Conservation (phyloP, 2,329 filamentous ascomycete species). For the Aspergillus eucalypticola region DNA sequence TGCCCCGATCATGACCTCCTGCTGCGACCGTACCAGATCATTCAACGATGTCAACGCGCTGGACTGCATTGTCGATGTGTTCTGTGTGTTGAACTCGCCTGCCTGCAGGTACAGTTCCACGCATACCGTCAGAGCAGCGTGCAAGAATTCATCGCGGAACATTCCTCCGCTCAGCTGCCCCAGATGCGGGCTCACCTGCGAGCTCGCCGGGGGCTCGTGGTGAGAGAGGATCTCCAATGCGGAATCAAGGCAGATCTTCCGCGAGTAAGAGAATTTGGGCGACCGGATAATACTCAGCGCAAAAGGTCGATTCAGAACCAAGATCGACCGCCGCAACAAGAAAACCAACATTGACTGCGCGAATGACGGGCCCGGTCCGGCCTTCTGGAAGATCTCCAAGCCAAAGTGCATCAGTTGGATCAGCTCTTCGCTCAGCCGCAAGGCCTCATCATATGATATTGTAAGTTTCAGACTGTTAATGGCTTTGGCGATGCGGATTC, state of each 20-base stretch:
- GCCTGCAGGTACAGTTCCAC: constrained; percentile 35
- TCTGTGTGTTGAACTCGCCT: constrained; percentile 23
- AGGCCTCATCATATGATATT: constrained; percentile 35
- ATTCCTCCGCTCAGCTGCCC: constrained; percentile 35
- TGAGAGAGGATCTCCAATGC: constrained; percentile 38
- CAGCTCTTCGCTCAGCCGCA: constrained; percentile 33
- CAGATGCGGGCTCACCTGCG: constrained; percentile 29
- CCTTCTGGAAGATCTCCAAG: constrained; percentile 27
- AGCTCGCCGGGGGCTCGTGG: constrained; percentile 26
- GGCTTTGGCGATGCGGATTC: constrained; percentile 32
- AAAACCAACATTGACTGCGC: constrained; percentile 49
- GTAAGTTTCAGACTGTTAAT: constrained; percentile 34
- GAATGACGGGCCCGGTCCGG: constrained; percentile 25
- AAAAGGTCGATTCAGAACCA: constrained; percentile 54
- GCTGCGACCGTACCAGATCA: constrained; percentile 35
- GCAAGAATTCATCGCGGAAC: constrained; percentile 38
- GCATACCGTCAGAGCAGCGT: constrained; percentile 35
- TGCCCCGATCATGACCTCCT: constrained; percentile 30
- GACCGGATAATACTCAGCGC: constrained; percentile 35
- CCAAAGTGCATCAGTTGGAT: constrained; percentile 25
- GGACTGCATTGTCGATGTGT: constrained; percentile 11
- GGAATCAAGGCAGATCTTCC: constrained; percentile 39
- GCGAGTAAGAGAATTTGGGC: constrained; percentile 40
- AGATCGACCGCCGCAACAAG: constrained; percentile 56
- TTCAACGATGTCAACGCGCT: constrained; percentile 23